A percentile compares a stretch with the other conserved stretches of the same genome.
Evolutionary conservation across 2,329 filamentous ascomycete genomes (phyloP).

Genomic region (Nemania diffusa): DNA sequence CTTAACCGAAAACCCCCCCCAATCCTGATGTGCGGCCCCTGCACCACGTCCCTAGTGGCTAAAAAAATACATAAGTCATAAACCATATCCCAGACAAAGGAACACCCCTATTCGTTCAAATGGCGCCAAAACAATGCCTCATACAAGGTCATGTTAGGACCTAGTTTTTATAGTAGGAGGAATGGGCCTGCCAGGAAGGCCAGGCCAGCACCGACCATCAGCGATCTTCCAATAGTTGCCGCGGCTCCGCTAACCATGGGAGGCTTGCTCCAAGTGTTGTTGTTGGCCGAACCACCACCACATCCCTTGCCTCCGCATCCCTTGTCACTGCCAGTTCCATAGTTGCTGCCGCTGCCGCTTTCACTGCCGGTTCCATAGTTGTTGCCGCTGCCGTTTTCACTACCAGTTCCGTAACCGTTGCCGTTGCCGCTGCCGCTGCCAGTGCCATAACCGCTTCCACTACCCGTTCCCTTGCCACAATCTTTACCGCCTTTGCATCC

Average conservation of each 20-base stretch:
- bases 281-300: constrained; percentile 32
- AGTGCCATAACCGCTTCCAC: not conserved
- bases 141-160: constrained; percentile 6
- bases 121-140: constrained; percentile 1
- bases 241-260: constrained; percentile 42
- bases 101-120: constrained; percentile 16
- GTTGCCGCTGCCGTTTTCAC: not conserved
- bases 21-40: constrained; percentile 20
- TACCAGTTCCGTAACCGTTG: not conserved
- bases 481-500: not conserved
- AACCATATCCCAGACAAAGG: constrained; percentile 39
- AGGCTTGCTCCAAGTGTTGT: constrained; percentile 36
- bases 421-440: not conserved
- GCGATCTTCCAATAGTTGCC: constrained; percentile 44
- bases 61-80: constrained; percentile 37
- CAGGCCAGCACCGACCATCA: constrained; percentile 44
- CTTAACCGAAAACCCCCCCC: constrained; percentile 8
- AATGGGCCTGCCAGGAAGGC: constrained; percentile 46
- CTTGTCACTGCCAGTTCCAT: not conserved
- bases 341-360: not conserved
- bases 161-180: constrained; percentile 43
- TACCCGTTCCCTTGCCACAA: not conserved
- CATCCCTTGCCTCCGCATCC: not conserved
- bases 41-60: constrained; percentile 7
- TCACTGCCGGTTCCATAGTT: not conserved